Evolutionary conservation across 495 filamentous ascomycete species (phyloP), one percentile per base, ranked within the genome.

Genomic region (Penicillium lagena): DNA sequence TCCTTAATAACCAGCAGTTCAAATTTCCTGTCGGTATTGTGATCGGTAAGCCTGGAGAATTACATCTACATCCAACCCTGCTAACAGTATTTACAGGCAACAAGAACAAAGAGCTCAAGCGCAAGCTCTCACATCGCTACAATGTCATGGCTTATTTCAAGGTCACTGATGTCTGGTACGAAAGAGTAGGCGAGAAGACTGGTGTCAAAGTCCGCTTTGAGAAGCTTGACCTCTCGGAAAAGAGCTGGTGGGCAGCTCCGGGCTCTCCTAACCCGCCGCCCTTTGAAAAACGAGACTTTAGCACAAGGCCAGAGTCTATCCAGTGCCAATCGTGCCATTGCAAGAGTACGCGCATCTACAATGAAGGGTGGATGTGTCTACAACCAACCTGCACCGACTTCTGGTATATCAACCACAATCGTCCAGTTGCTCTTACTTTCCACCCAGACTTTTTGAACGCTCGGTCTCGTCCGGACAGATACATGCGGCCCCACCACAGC

Each of bases 131-230:
- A 0, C 72, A 87, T 54, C 68, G 73, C 0, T 94, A 84, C 51
- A 80, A 78, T 39, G 80, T 93, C 1, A 72, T 91, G 37, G 86
- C 63, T n/a, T 83, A 71, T 54, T 94, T 90, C 55, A 78, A 81
- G 28, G 63, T 88, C 12, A 86, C 83, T 0, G 64, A 85, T 30
- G 63, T 89, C 1, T 95, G 89, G 89, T 66, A 56, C 12, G 88
- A 95, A 52, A 75, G 68, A 37, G 52, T 60, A 4, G 55, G 67
- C 1, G 45, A 60, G 0, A 66, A 73, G 12, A 71, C 56, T 0
- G 58, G 73, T 0, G 72, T 75, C 47, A 81, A 75, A 49, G 71
- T 85, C 12, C 77, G 89, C 6, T 74, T 90, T 17, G 80, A 95
- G 60, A 90, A 90, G 50, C 58, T 88, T 2, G 59, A 87, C 13